A percentile compares a stretch with the other conserved stretches of the same genome.
Evolutionary conservation across 2,329 filamentous ascomycete species (phyloP).

Genomic region (Thielaviopsis musarum): DNA sequence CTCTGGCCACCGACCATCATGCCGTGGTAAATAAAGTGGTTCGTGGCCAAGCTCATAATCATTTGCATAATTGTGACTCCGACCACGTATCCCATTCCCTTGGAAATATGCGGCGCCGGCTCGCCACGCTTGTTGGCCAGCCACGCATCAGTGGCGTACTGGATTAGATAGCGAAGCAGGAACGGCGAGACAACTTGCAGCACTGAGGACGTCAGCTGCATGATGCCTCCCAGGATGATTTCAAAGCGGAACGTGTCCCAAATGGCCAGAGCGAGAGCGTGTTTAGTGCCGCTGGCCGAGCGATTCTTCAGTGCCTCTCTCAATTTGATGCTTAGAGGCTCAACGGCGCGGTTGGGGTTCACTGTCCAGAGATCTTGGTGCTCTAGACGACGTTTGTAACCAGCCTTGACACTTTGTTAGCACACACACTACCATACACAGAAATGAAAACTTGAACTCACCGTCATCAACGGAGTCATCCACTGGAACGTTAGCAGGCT

Average conservation of each 20-base stretch:
- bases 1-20: conserved; percentile 82
- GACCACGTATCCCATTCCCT: conserved; percentile 66
- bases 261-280: conserved; percentile 55
- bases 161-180: conserved; percentile 69
- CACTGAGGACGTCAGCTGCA: conserved; percentile 55
- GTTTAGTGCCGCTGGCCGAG: conserved; percentile 48
- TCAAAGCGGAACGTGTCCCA: conserved; percentile 76
- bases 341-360: conserved; percentile 62
- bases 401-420: conserved; percentile 33
- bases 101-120: conserved; percentile 50
- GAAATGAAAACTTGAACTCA: conserved; percentile 23
- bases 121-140: conserved; percentile 33
- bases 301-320: conserved; percentile 52
- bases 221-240: conserved; percentile 70
- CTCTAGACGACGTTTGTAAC: conserved; percentile 72
- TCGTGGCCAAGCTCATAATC: conserved; percentile 60
- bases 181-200: conserved; percentile 75
- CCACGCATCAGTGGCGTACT: conserved; percentile 69
- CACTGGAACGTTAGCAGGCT: conserved; percentile 72
- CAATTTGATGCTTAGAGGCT: conserved; percentile 49
- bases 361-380: conserved; percentile 76
- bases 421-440: background rate
- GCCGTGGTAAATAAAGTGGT: conserved; percentile 83
- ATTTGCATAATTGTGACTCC: conserved; percentile 79
- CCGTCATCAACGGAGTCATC: conserved; percentile 76